phyloP scores from a whole-genome alignment of 257 asterid genomes.

The Solanum lycopersicoides region DNA sequence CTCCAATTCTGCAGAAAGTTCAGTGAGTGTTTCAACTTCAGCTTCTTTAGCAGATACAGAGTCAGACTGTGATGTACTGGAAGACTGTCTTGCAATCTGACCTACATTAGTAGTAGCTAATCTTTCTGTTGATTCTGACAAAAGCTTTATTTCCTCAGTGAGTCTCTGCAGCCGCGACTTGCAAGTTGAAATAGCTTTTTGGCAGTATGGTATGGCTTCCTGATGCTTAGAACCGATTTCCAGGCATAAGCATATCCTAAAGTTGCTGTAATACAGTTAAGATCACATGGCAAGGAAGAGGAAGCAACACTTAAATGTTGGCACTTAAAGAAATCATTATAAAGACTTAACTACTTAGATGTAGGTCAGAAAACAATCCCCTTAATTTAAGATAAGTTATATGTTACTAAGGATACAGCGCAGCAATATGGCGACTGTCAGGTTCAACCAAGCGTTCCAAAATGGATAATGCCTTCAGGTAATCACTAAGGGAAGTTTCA shows the following conservation, averaged over 20 bases:
- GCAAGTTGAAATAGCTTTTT: slow-evolving; percentile 74
- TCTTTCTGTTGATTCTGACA: slow-evolving; percentile 15
- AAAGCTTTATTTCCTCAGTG: slow-evolving; percentile 26
- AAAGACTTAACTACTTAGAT: not conserved
- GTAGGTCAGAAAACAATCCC: not conserved
- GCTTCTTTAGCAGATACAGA: slow-evolving; percentile 40
- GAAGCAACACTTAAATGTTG: not conserved
- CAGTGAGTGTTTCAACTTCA: slow-evolving; percentile 59
- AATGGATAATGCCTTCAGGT: slow-evolving; percentile 77
- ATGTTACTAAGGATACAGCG: slow-evolving; percentile 68
- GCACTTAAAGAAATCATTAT: not conserved
- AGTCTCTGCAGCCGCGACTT: slow-evolving; percentile 65
- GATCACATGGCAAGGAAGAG: slow-evolving; percentile 5
- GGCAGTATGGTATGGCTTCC: slow-evolving; percentile 73
- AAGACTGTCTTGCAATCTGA: slow-evolving; percentile 26
- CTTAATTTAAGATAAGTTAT: not conserved
- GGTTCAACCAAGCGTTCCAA: slow-evolving; percentile 82
- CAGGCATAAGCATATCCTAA: slow-evolving; percentile 80
- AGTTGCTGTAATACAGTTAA: slow-evolving; percentile 59
- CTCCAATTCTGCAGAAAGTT: slow-evolving; percentile 68
- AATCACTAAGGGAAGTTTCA: slow-evolving; percentile 90
- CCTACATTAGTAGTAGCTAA: slow-evolving; percentile 27
- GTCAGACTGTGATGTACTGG: slow-evolving; percentile 28
- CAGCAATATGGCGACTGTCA: slow-evolving; percentile 82
- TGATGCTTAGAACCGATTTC: slow-evolving; percentile 84